Percentiles rank a stretch among this genome's conserved stretches.
phyloP scores from a whole-genome alignment of 768 basidiomycete genomes.

The Amanita molliuscula region DNA sequence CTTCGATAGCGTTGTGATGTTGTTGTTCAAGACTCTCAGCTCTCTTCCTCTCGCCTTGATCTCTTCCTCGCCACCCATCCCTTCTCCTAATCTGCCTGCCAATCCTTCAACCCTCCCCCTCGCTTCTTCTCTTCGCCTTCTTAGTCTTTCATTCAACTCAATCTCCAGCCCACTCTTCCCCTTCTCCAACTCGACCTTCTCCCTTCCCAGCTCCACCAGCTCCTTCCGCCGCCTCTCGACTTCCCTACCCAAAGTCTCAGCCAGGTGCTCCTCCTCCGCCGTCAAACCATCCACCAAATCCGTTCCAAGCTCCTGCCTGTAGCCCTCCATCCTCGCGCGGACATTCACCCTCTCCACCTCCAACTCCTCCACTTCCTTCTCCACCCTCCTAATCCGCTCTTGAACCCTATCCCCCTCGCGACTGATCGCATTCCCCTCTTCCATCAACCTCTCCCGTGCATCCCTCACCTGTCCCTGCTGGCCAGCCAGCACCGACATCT shows the following conservation, averaged over 20 bases:
- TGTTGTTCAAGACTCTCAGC: slow-evolving; percentile 50
- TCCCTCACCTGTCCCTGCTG: slow-evolving; percentile 65
- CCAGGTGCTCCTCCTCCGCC: slow-evolving; percentile 54
- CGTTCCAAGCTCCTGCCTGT: slow-evolving; percentile 57
- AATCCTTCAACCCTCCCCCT: slow-evolving; percentile 64
- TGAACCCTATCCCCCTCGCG: slow-evolving; percentile 64
- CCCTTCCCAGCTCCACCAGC: slow-evolving; percentile 56
- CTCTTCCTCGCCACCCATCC: slow-evolving; percentile 49
- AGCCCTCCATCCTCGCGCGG: slow-evolving; percentile 51
- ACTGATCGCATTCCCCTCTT: slow-evolving; percentile 47
- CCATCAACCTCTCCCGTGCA: slow-evolving; percentile 53
- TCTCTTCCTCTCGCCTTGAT: slow-evolving; percentile 63
- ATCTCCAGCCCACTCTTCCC: slow-evolving; percentile 81
- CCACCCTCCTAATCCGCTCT: slow-evolving; percentile 50
- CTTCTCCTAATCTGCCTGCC: slow-evolving; percentile 21
- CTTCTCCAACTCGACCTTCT: slow-evolving; percentile 64
- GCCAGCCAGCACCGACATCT: slow-evolving; percentile 57
- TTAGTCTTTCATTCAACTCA: slow-evolving; percentile 84
- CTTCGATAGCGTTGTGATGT: slow-evolving; percentile 55
- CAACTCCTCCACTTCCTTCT: slow-evolving; percentile 59
- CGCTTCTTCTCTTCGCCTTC: slow-evolving; percentile 72
- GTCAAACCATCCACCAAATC: slow-evolving; percentile 71
- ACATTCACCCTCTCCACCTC: slow-evolving; percentile 60
- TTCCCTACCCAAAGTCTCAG: slow-evolving; percentile 63
- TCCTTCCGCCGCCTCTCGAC: slow-evolving; percentile 66